A percentile compares a stretch with the other conserved stretches of the same genome.
Conservation (phyloP, 2,329 filamentous ascomycete species). For the Cercospora zeae-maydis region DNA sequence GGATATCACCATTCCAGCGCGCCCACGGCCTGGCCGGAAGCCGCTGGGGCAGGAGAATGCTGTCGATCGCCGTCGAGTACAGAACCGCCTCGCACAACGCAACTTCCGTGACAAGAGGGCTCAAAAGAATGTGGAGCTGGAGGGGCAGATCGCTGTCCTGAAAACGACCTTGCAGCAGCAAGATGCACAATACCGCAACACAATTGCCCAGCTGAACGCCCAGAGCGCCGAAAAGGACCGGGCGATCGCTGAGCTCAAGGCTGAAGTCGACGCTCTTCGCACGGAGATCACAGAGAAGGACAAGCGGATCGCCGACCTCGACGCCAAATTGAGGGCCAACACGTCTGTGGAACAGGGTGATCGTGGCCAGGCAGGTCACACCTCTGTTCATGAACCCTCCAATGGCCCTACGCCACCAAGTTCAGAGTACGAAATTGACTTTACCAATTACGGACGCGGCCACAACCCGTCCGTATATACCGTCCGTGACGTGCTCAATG, state of each 20-base stretch:
- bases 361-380: not conserved
- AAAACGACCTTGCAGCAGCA: slow-evolving; percentile 28
- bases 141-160: slow-evolving; percentile 41
- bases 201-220: not conserved
- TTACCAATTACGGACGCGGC: slow-evolving; percentile 21
- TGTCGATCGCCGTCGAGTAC: slow-evolving; percentile 86
- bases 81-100: slow-evolving; percentile 88
- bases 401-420: slow-evolving; percentile 20
- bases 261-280: not conserved
- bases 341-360: not conserved
- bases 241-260: slow-evolving; percentile 1
- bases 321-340: not conserved
- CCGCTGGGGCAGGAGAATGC: slow-evolving; percentile 75
- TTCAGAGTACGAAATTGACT: slow-evolving; percentile 27
- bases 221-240: slow-evolving; percentile 1
- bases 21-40: slow-evolving; percentile 74
- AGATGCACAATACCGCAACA: slow-evolving; percentile 6
- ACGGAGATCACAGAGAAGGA: not conserved
- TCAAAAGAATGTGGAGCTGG: slow-evolving; percentile 60
- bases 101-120: slow-evolving; percentile 85
- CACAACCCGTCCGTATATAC: slow-evolving; percentile 5
- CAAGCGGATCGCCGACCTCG: not conserved
- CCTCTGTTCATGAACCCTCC: not conserved
- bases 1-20: slow-evolving; percentile 40
- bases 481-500: slow-evolving; percentile 14